Evolutionary conservation across 1,284 basidiomycete genomes (phyloP), one percentile per base, ranked within the genome.

Genomic region (Phaffia rhodozyma): DNA sequence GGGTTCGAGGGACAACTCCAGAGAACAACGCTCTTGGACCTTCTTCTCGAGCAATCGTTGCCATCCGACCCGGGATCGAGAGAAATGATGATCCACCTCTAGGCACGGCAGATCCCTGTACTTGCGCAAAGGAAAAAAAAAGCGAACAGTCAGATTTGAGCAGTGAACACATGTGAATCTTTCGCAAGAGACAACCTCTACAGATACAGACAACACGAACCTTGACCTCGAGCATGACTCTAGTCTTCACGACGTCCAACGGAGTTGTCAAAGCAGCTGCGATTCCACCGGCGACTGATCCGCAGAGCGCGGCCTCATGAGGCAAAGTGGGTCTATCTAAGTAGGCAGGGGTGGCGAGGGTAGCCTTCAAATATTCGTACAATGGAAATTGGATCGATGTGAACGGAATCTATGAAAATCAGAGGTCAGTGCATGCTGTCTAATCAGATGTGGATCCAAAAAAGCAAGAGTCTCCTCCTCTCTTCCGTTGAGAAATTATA

Each of bases 321-420:
- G 86, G 84, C 5, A 91, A 79, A 0, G 80, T 82, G 71, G 84
- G 79, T 63, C 81, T 72, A 32, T 79, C 74, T 11, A 83, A 69
- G 29, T 71, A 76, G 65, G 60, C 73, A 71, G 25, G 69, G 34
- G 51, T 69, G 0, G 86, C 83, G 7, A 87, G 73, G 38, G 79
- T 78, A 0, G 79, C 68, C 75, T 98, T 98, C 68, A 98, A 79
- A 50, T 83, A 79, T 77, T 98, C 96, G 72, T 97, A 99, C 29
- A 98, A 76, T 0, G 96, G 96, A 73, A 98, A 99, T 74, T 99
- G 96, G 29, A 99, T 80, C 16, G 91, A 94, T 0, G 94, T 96
- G 78, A 99, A 98, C 0, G 94, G 94, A 51, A 98, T 91, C 91
- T 94, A 67, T 27, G 30, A 53, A 30, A 49, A 25, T n/a, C 20